Percentiles rank a stretch among this genome's conserved stretches.
phyloP scores from a whole-genome alignment of 2,329 filamentous ascomycete genomes.

The Aspergillus proliferans region DNA sequence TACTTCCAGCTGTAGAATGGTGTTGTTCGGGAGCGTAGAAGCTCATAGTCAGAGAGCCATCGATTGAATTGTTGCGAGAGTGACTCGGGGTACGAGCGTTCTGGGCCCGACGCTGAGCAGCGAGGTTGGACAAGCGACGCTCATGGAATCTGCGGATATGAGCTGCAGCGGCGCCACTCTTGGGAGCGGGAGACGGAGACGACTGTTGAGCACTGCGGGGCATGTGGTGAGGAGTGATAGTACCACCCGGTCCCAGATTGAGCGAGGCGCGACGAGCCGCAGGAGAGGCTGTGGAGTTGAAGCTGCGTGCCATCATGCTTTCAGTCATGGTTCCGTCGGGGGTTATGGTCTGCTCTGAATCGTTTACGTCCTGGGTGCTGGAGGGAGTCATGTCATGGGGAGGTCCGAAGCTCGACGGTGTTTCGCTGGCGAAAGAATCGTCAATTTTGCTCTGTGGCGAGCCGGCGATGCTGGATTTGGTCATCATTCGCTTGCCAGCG shows the following conservation, averaged over 20 bases:
- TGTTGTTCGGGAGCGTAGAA: background rate
- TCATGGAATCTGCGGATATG: background rate
- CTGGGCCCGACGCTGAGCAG: background rate
- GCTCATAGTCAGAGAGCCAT: background rate
- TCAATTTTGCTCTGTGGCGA: background rate
- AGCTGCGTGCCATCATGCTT: background rate
- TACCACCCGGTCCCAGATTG: background rate
- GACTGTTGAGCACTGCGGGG: background rate
- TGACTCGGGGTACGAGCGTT: background rate
- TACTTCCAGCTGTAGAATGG: background rate
- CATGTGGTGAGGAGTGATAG: background rate
- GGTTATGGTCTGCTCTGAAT: background rate
- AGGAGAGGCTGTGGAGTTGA: background rate
- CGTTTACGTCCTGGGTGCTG: background rate
- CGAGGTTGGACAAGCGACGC: background rate
- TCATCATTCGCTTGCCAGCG: slow-evolving; percentile 23
- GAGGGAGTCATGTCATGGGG: background rate
- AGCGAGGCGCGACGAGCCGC: background rate
- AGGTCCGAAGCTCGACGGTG: background rate
- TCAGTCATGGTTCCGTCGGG: background rate
- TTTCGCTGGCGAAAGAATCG: background rate
- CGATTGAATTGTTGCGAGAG: background rate
- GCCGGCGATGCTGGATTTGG: background rate
- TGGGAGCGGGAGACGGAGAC: background rate
- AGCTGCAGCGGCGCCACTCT: background rate